These are phyloP conservation scores for Gymnopus androsaceus DNA, from an alignment of 1,284 basidiomycete genomes.

Conservation along the genomic window DNA sequence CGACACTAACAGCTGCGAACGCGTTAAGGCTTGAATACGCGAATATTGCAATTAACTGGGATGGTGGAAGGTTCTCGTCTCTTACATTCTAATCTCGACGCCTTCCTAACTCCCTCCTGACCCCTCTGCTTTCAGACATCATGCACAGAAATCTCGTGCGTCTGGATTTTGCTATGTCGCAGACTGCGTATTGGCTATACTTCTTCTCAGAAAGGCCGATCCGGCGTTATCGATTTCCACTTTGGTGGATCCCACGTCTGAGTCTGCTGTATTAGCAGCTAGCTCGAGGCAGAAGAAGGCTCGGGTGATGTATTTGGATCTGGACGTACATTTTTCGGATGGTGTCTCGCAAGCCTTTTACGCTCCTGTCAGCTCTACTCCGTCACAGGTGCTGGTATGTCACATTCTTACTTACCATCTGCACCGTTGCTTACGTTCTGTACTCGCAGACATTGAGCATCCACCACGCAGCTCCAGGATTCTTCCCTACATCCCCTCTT, in stretches of 20 bases:
- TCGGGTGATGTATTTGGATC: constrained; percentile 85
- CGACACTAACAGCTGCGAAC: constrained; percentile 71
- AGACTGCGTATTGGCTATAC: constrained; percentile 82
- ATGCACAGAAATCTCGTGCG: constrained; percentile 72
- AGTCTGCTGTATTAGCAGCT: too few relatives aligned
- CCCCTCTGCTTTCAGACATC: constrained; percentile 53
- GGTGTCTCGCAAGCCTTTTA: constrained; percentile 82
- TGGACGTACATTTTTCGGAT: constrained; percentile 92
- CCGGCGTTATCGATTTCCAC: not conserved
- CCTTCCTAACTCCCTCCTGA: not conserved
- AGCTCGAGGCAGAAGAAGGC: constrained; percentile 41
- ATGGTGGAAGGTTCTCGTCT: constrained; percentile 69
- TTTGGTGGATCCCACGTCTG: too few relatives aligned
- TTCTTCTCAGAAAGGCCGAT: constrained; percentile 50
- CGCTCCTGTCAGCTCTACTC: constrained; percentile 33
- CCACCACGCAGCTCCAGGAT: constrained; percentile 80
- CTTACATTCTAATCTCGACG: constrained; percentile 5
- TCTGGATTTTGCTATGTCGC: constrained; percentile 95
- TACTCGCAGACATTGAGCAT: constrained; percentile 71
- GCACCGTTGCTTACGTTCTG: not conserved
- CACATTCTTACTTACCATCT: not conserved
- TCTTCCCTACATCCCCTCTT: constrained; percentile 73
- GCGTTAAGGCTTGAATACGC: constrained; percentile 55
- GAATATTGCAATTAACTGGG: constrained; percentile 80
- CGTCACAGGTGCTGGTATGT: constrained; percentile 59